Percentiles rank a stretch among this genome's conserved stretches.
Conservation (phyloP, 257 asterid genomes). For the Nicotiana tomentosiformis region DNA sequence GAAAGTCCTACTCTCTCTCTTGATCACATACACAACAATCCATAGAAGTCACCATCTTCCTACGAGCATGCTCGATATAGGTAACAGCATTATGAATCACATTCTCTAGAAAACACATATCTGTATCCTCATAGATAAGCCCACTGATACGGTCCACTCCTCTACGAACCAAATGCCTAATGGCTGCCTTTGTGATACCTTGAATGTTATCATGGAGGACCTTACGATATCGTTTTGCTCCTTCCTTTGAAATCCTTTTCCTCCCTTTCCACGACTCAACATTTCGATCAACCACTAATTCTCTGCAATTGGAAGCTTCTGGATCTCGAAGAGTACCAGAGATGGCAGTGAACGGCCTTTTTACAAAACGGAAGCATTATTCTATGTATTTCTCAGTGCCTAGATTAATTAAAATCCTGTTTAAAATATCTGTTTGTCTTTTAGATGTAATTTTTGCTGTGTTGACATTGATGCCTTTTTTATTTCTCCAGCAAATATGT, state of each 20-base stretch:
- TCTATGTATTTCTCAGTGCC: neutral
- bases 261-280: constrained; percentile 8
- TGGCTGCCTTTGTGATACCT: neutral
- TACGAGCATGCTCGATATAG: constrained; percentile 24
- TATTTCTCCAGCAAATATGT: constrained; percentile 75
- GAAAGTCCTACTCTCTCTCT: constrained; percentile 22
- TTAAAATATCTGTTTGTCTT: neutral
- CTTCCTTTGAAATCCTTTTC: constrained; percentile 11
- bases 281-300: neutral
- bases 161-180: constrained; percentile 24
- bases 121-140: constrained; percentile 25
- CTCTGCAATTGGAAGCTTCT: neutral
- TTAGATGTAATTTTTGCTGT: constrained; percentile 10
- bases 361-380: neutral
- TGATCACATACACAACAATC: constrained; percentile 21
- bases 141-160: constrained; percentile 25
- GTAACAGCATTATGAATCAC: constrained; percentile 28
- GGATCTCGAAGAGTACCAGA: neutral
- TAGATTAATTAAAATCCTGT: neutral
- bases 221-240: neutral
- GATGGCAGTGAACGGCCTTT: neutral
- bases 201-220: neutral
- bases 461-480: constrained; percentile 9
- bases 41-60: constrained; percentile 28
- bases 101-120: constrained; percentile 23